phyloP scores from a whole-genome alignment of 441 rosid genomes.

The Jatropha multifida region DNA sequence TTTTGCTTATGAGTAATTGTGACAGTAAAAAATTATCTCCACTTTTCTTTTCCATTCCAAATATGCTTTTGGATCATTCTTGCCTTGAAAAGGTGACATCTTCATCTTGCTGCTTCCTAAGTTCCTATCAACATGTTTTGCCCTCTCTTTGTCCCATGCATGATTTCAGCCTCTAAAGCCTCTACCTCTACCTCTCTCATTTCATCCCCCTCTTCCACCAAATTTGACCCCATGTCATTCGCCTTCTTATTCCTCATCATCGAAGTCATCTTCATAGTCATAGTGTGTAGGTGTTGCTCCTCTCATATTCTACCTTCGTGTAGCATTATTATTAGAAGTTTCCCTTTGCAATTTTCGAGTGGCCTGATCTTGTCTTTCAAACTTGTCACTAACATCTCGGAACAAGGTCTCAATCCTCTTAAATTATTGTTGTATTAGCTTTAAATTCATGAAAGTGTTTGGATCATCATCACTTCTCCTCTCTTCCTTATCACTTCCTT shows the following conservation, averaged over 20 bases:
- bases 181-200: not conserved
- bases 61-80: not conserved
- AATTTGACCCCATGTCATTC: not conserved
- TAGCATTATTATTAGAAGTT: no score
- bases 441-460: no score
- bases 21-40: not conserved
- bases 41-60: not conserved
- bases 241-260: not conserved
- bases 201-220: not conserved
- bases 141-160: not conserved
- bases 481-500: no score
- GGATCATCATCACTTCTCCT: no score
- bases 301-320: no score
- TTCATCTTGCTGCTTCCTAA: not conserved
- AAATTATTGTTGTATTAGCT: no score
- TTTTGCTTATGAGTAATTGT: no score
- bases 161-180: not conserved
- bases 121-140: not conserved
- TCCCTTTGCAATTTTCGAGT: no score
- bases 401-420: no score
- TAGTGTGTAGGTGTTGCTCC: not conserved
- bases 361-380: no score
- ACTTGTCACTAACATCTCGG: no score
- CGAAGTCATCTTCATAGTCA: not conserved
- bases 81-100: not conserved